Evolutionary conservation across 192 early-diverging fungal species (phyloP), one percentile per base, ranked within the genome.

Genomic region (Allomyces javanicus): DNA sequence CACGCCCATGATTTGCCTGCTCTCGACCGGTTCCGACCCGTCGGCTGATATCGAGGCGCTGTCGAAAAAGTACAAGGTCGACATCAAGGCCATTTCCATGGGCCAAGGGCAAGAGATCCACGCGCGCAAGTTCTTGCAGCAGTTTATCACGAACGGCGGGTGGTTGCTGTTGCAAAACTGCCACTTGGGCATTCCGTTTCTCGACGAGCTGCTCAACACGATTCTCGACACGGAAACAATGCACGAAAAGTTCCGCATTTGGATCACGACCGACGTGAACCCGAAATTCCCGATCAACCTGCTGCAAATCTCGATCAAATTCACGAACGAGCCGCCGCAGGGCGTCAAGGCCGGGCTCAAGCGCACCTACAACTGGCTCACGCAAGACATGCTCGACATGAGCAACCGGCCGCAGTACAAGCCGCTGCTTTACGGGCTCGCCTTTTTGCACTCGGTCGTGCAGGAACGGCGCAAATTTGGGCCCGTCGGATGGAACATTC

Each of bases 381-480:
- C 83, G n/a, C 83, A 85, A 67, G 83, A 85, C 64, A 84, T 84
- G 82, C 73, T 85, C 11, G 83, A 85, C 66, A 85, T 85, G 82
- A 79, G 75, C 64, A 66, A 76, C 33, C 64, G 83, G 19, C 78
- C 83, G 25, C 83, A 85, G 67, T 85, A 85, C 72, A 85, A 85
- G 67, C 83, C 83, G 23, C 68, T 84, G 27, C 67, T 85, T 9
- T 85, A 84, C 63, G 82, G 82, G 14, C 62, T 85, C 14, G 79
- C 83, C 2, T 85, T 85, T 72, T 74, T 85, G 66, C 83, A 85
- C 70, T 85, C 83, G 21, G 74, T 85, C 62, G 82, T 85, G 19
- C 83, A 85, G 68, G 83, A 85, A 68, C 61, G 83, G 45, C 45
- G 83, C 61, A 85, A 85, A 70, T 85, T 85, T 74, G 83, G 83